These are phyloP conservation scores for Tirmania nivea DNA, from an alignment of 495 filamentous ascomycete species.

Conservation along the genomic window DNA sequence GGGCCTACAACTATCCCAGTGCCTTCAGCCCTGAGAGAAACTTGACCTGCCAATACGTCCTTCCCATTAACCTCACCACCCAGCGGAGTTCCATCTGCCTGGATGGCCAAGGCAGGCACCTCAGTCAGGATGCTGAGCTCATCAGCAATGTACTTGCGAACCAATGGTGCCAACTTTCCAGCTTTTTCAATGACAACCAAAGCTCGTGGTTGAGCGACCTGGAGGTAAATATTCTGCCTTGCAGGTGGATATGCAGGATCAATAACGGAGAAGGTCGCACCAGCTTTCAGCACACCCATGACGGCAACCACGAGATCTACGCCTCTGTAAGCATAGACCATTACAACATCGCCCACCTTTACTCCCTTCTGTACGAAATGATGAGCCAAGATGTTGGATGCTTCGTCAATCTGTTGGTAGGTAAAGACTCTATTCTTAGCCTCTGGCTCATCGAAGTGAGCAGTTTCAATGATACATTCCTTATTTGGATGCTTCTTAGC, in stretches of 20 bases:
- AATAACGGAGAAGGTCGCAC: constrained; percentile 58
- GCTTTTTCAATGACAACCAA: constrained; percentile 66
- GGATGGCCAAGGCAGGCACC: constrained; percentile 52
- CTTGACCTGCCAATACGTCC: constrained; percentile 41
- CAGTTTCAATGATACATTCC: constrained; percentile 68
- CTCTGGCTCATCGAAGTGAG: constrained; percentile 32
- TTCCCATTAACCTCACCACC: constrained; percentile 44
- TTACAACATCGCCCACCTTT: constrained; percentile 67
- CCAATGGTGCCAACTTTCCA: constrained; percentile 38
- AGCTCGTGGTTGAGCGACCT: constrained; percentile 63
- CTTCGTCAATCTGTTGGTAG: constrained; percentile 73
- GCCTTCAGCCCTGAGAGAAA: constrained; percentile 29
- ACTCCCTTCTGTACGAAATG: constrained; percentile 53
- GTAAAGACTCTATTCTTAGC: constrained; percentile 41
- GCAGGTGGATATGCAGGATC: constrained; percentile 78
- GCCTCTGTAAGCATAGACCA: constrained; percentile 70
- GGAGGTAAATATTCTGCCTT: constrained; percentile 73
- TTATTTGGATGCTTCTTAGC: constrained; percentile 53
- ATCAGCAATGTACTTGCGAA: constrained; percentile 52
- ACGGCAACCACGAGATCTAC: constrained; percentile 49
- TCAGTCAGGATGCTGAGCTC: constrained; percentile 52
- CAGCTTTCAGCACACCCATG: constrained; percentile 41
- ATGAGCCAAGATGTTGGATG: constrained; percentile 59
- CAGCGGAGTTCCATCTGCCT: constrained; percentile 47
- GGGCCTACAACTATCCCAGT: constrained; percentile 72